phyloP scores from a whole-genome alignment of 139 green algal genomes.

The Trebouxia sp. region DNA sequence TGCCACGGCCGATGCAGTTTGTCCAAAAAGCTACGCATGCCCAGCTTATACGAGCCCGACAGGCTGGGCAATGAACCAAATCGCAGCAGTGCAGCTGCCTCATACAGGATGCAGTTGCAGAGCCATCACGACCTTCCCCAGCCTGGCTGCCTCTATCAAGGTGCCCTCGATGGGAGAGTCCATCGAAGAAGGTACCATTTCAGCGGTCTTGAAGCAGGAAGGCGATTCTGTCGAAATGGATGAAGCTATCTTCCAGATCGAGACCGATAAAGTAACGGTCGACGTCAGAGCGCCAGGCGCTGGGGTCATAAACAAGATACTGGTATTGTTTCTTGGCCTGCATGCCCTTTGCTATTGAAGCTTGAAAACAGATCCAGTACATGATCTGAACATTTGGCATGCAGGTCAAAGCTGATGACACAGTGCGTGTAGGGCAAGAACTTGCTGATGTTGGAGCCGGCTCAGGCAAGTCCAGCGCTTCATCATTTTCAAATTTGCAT shows the following conservation, averaged over 20 bases:
- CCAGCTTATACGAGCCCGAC: too few relatives aligned
- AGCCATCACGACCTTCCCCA: neutral
- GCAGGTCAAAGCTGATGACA: slow-evolving; percentile 79
- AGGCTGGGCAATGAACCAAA: too few relatives aligned
- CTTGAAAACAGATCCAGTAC: too few relatives aligned
- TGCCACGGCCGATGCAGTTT: too few relatives aligned
- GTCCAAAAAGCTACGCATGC: too few relatives aligned
- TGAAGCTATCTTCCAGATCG: slow-evolving; percentile 95
- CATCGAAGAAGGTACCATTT: slow-evolving; percentile 73
- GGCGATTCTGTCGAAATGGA: slow-evolving; percentile 89
- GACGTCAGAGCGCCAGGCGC: slow-evolving; percentile 62
- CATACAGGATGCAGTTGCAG: neutral
- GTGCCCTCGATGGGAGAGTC: slow-evolving; percentile 16
- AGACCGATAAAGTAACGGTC: slow-evolving; percentile 98
- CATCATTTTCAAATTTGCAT: neutral
- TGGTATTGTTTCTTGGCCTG: slow-evolving; percentile 32
- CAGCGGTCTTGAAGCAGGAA: slow-evolving; percentile 72
- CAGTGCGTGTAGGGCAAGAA: slow-evolving; percentile 88
- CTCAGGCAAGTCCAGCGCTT: slow-evolving; percentile 22
- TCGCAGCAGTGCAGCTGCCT: too few relatives aligned
- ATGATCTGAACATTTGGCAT: neutral
- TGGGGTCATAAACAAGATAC: slow-evolving; percentile 39
- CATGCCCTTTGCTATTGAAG: neutral
- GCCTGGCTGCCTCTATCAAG: neutral
- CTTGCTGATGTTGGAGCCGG: slow-evolving; percentile 56